phyloP scores from a whole-genome alignment of 805 yeast genomes.

The Ogataea polymorpha region DNA sequence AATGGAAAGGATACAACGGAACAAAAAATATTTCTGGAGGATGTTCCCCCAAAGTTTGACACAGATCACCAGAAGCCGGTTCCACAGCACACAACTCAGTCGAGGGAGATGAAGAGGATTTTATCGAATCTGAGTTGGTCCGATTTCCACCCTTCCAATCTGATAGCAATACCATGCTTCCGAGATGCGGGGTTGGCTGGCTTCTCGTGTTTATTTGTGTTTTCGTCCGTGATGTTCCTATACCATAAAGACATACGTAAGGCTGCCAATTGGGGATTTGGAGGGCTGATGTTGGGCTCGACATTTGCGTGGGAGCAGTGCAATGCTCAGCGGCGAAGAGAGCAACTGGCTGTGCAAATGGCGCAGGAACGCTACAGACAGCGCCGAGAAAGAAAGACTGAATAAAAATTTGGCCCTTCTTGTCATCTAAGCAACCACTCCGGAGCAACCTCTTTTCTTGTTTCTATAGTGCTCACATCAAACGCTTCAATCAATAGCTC shows the following conservation, averaged over 20 bases:
- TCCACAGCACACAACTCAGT: conserved; percentile 15
- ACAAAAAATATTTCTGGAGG: conserved; percentile 41
- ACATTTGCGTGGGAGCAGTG: conserved; percentile 94
- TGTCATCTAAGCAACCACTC: conserved; percentile 40
- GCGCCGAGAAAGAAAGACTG: conserved; percentile 32
- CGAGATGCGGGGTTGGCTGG: conserved; percentile 78
- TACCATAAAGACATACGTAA: conserved; percentile 59
- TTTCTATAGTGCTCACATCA: conserved; percentile 44
- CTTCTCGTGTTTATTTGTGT: conserved; percentile 65
- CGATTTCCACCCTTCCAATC: conserved; percentile 51
- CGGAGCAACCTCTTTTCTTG: conserved; percentile 42
- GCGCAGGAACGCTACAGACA: conserved; percentile 52
- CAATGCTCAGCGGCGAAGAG: conserved; percentile 62
- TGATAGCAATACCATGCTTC: conserved; percentile 69
- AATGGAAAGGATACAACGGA: conserved; percentile 6
- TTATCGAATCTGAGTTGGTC: conserved; percentile 37
- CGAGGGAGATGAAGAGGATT: conserved; percentile 21
- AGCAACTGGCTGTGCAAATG: conserved; percentile 61
- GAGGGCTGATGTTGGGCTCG: conserved; percentile 76
- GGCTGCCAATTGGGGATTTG: conserved; percentile 79
- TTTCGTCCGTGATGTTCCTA: conserved; percentile 63
- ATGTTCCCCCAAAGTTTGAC: conserved; percentile 48
- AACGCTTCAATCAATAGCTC: conserved; percentile 83
- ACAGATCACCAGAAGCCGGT: conserved; percentile 7
- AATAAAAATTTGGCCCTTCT: background rate